Percentiles rank a stretch among this genome's conserved stretches.
Evolutionary conservation across 164 flowering plant genomes (phyloP).

Genomic region (Vitis rupestris): DNA sequence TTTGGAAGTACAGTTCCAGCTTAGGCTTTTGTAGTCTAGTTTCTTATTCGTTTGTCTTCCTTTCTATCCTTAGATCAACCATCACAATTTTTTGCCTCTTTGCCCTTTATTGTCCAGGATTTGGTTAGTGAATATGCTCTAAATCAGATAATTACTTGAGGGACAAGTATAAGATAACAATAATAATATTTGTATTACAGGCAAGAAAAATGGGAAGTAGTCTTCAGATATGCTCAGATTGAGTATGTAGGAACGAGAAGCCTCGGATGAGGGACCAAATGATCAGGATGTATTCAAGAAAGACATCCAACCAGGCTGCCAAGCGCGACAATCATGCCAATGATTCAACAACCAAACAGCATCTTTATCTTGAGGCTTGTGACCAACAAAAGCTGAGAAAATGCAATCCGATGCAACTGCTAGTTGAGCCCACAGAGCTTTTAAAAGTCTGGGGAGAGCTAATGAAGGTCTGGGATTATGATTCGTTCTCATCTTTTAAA

Average conservation of each 20-base stretch:
- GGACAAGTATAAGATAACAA: background rate
- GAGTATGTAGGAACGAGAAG: background rate
- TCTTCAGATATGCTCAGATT: background rate
- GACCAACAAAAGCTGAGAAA: no score
- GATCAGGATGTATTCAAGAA: no score
- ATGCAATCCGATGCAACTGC: background rate
- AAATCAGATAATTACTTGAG: background rate
- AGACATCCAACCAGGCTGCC: no score
- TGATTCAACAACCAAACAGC: no score
- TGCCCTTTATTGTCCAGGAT: no score
- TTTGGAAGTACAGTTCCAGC: no score
- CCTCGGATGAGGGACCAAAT: no score
- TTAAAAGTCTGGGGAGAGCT: background rate
- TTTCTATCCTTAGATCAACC: no score
- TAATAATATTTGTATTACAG: conserved; percentile 17
- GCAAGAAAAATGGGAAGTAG: conserved; percentile 24
- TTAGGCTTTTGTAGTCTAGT: no score
- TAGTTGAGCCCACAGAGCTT: background rate
- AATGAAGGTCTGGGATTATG: background rate
- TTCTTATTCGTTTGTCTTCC: no score
- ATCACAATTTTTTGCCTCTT: no score
- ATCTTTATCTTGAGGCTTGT: background rate
- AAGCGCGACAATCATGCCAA: no score
- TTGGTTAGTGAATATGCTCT: background rate
- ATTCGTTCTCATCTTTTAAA: background rate